Evolutionary conservation across 805 yeast genomes (phyloP), one percentile per base, ranked within the genome.

Genomic region (Myxozyma melibiosi): DNA sequence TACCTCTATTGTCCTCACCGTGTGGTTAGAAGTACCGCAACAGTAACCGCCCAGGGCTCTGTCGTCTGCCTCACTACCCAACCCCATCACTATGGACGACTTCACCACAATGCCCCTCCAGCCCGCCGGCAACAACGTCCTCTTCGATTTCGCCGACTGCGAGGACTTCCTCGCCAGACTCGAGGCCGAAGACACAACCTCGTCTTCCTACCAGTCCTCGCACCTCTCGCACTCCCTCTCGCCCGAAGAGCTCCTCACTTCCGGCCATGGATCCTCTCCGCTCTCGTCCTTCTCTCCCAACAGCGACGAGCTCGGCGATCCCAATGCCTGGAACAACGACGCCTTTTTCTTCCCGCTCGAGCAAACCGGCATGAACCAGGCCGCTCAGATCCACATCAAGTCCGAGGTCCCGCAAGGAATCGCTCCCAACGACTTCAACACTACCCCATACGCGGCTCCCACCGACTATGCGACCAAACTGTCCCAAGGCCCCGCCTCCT

Each of bases 101-200:
- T 57, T 30, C 53, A 20, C 44, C 11, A 35, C 53, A 20, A 13
- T 39, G 45, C 31, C 25, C n/a, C 41, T 38, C 11, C 38, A 42
- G 8, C 47, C 44, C 24, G 4, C 53, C n/a, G 39, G 46, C 46
- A 38, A 30, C 48, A 47, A 30, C 49, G 46, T 31, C 31, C 31
- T 57, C 44, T 63, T 65, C 51, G 68, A 65, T 44, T 66, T 63
- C 25, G 60, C 64, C 27, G 61, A 61, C 46, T 65, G 67, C 45
- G 66, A 64, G 41, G 65, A 65, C 41, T 64, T 64, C 42, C 64
- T 64, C 28, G 63, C 64, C 16, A 47, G 65, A n/a, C 62, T 62
- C 18, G 65, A 62, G 34, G 65, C 65, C 13, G 64, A 57, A 16
- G 60, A 54, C 14, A 14, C 62, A 22, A 24, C 41, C 33, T 13